Percentiles rank a stretch among this genome's conserved stretches.
phyloP scores from a whole-genome alignment of 768 basidiomycete genomes.

The Strobilomyces confusus region DNA sequence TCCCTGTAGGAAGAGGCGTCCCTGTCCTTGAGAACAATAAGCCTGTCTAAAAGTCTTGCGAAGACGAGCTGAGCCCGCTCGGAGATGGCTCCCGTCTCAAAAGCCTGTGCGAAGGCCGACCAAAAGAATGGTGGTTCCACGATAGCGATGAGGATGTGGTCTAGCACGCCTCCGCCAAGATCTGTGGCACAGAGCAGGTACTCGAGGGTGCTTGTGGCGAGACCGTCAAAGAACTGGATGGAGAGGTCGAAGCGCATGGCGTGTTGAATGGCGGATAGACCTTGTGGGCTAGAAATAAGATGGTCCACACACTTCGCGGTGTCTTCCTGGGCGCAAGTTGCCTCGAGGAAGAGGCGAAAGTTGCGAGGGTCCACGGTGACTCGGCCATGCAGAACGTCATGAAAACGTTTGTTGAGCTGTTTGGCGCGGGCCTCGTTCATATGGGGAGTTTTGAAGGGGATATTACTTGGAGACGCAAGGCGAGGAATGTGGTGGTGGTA shows the following conservation, averaged over 20 bases:
- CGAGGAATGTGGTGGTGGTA: neutral
- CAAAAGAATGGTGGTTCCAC: slow-evolving; percentile 55
- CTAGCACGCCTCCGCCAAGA: slow-evolving; percentile 43
- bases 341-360: slow-evolving; percentile 43
- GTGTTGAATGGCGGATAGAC: slow-evolving; percentile 37
- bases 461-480: no score
- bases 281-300: slow-evolving; percentile 34
- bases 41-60: slow-evolving; percentile 46
- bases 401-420: slow-evolving; percentile 35
- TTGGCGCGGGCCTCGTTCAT: slow-evolving; percentile 17
- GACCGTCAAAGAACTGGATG: slow-evolving; percentile 41
- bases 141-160: slow-evolving; percentile 40
- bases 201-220: slow-evolving; percentile 33
- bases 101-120: slow-evolving; percentile 34
- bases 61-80: slow-evolving; percentile 40
- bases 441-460: neutral
- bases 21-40: slow-evolving; percentile 38
- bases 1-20: slow-evolving; percentile 36
- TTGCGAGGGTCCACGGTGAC: slow-evolving; percentile 20
- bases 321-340: slow-evolving; percentile 39
- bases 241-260: slow-evolving; percentile 42
- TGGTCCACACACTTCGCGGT: slow-evolving; percentile 35
- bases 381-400: slow-evolving; percentile 32
- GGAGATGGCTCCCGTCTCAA: slow-evolving; percentile 28
- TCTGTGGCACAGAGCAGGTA: slow-evolving; percentile 38